Evolutionary conservation across 192 early-diverging fungal species (phyloP).

Genomic region (Pecoramyces ruminantium): DNA sequence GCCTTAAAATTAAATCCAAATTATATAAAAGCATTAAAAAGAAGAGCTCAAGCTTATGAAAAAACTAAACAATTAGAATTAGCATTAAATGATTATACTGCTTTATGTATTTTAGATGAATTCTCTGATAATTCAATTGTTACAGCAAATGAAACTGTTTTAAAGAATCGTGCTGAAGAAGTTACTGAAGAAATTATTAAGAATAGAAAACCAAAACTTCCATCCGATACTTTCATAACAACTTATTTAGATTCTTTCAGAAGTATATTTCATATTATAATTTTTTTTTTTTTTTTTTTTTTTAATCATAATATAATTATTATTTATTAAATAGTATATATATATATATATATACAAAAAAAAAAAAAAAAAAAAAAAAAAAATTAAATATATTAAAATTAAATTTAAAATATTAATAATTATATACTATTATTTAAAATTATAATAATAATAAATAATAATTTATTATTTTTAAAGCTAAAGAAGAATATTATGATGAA

Average conservation of each 20-base stretch:
- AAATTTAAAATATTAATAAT: too few relatives aligned
- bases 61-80: constrained; percentile 20
- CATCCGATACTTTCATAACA: constrained; percentile 77
- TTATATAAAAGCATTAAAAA: constrained; percentile 79
- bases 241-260: constrained; percentile 92
- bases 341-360: too few relatives aligned
- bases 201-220: constrained; percentile 28
- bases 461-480: neutral
- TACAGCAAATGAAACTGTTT: constrained; percentile 66
- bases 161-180: constrained; percentile 61
- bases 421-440: too few relatives aligned
- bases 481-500: neutral
- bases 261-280: too few relatives aligned
- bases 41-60: constrained; percentile 51
- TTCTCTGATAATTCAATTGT: constrained; percentile 75
- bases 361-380: too few relatives aligned
- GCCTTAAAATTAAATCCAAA: constrained; percentile 61
- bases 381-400: too few relatives aligned
- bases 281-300: too few relatives aligned
- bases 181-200: constrained; percentile 62
- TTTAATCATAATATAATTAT: too few relatives aligned
- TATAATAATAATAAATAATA: too few relatives aligned
- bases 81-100: constrained; percentile 64
- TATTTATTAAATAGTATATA: too few relatives aligned
- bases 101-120: constrained; percentile 82